A percentile compares a stretch with the other conserved stretches of the same genome.
These are phyloP conservation scores for Ophiosphaerella narmari DNA, from an alignment of 2,329 filamentous ascomycete species.

Conservation along the genomic window DNA sequence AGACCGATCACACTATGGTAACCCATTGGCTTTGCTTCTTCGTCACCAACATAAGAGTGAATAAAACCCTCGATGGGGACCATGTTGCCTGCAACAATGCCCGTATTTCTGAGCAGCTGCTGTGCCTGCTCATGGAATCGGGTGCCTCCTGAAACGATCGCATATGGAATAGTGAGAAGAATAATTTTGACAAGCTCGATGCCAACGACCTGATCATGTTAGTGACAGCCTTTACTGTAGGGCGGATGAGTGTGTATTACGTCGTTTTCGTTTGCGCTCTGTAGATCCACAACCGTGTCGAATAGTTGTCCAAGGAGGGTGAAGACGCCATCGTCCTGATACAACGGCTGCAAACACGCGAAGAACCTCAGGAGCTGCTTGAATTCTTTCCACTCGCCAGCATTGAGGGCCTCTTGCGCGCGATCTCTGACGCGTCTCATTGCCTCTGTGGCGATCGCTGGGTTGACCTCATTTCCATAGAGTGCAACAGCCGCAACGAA, in stretches of 20 bases:
- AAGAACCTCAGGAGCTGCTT: slow-evolving; percentile 90
- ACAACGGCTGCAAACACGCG: slow-evolving; percentile 79
- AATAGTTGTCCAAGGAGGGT: slow-evolving; percentile 88
- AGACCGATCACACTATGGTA: slow-evolving; percentile 77
- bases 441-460: slow-evolving; percentile 73
- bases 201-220: slow-evolving; percentile 57
- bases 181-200: slow-evolving; percentile 96
- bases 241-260: slow-evolving; percentile 58
- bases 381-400: slow-evolving; percentile 84
- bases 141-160: slow-evolving; percentile 55
- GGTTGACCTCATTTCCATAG: slow-evolving; percentile 75
- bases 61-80: slow-evolving; percentile 84
- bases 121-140: slow-evolving; percentile 67
- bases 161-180: slow-evolving; percentile 90
- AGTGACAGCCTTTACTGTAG: slow-evolving; percentile 8
- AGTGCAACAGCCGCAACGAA: slow-evolving; percentile 86
- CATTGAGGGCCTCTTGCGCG: slow-evolving; percentile 69
- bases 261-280: slow-evolving; percentile 91
- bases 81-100: slow-evolving; percentile 87
- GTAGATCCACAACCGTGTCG: slow-evolving; percentile 84
- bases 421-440: slow-evolving; percentile 65
- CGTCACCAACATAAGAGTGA: slow-evolving; percentile 75
- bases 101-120: slow-evolving; percentile 88
- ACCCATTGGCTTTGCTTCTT: slow-evolving; percentile 64
- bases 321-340: slow-evolving; percentile 85